Base-by-base conservation (phyloP, 1,284 basidiomycete species). In the Boletus hoseneyae region DNA sequence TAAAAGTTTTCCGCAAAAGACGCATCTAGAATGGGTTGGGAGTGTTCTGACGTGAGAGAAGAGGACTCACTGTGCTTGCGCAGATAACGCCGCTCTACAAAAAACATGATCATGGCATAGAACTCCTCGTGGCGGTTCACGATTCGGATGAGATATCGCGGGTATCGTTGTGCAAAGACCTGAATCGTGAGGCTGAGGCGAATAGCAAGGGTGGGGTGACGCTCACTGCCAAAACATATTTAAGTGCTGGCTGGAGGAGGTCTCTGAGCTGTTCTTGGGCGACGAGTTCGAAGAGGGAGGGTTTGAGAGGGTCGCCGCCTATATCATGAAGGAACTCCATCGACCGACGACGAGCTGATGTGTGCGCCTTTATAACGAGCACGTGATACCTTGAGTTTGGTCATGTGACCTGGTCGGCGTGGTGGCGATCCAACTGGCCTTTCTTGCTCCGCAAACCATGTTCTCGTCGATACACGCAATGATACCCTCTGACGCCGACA, bases 81-180 rank as follows among this genome's bases (percentile, higher is more conserved):
- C 46, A 99, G 82, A 68, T 97, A 97, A 71, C 97, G 87, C 23
- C 85, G 75, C 71, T 99, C 97, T 5, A 99, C 83, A 48, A 93
- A 77, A 37, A 93, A 73, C 84, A 99, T 93, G 48, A 97, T 73
- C 13, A 83, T 55, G 0, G 93, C 90, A 64, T 97, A 99, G 63
- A 97, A 88, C 69, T 98, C 96, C 68, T 99, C 97, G 74, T 98
- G 96, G 35, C 83, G 76, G 69, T 99, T 98, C 12, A 97, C 92
- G 46, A 99, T 75, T 15, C 88, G 83, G 33, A 99, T 72, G 32
- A 99, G 79, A 68, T 97, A 95, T 47, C 97, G 82, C 6, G 97
- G 97, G 68, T 98, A 90, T 50, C 87, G 80, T 74, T 98, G 95
- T 1, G 97, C 94, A 59, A 98, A 92, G 42, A 98, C 91, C 93